Conservation (phyloP, 257 asterid genomes). For the Vinca minor region DNA sequence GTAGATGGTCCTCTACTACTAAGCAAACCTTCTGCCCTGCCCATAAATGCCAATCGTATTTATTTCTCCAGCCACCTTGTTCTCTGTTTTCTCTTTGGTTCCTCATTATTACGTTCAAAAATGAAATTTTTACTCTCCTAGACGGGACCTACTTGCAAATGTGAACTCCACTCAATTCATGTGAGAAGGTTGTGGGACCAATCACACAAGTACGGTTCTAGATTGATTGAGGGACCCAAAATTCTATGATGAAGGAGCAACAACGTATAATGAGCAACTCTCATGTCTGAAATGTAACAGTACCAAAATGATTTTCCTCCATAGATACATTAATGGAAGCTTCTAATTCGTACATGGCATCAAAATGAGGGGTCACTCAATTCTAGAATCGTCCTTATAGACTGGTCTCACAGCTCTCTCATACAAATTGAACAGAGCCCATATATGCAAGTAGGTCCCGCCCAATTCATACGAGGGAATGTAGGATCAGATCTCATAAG, state of each 20-base stretch:
- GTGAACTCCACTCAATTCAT: too few species aligned
- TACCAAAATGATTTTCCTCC: conserved; percentile 7
- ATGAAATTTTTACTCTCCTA: background rate
- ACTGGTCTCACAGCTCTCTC: too few species aligned
- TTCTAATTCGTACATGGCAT: conserved; percentile 2
- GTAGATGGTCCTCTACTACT: background rate
- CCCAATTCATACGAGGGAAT: too few species aligned
- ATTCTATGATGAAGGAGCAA: conserved; percentile 11
- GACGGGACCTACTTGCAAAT: too few species aligned
- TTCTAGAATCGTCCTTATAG: too few species aligned
- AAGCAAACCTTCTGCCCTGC: background rate
- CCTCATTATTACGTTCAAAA: background rate
- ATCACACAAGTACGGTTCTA: too few species aligned
- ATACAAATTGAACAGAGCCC: too few species aligned
- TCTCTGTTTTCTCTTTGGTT: background rate
- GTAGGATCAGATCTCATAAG: too few species aligned
- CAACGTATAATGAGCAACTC: background rate
- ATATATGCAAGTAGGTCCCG: too few species aligned
- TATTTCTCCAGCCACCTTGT: background rate
- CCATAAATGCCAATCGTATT: background rate
- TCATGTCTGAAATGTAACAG: background rate
- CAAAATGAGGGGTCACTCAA: too few species aligned
- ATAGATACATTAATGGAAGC: conserved; percentile 5
- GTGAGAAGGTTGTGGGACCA: too few species aligned
- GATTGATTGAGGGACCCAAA: too few species aligned